Evolutionary conservation across 768 basidiomycete genomes (phyloP), one percentile per base, ranked within the genome.

Genomic region (Lentinula aciculospora): DNA sequence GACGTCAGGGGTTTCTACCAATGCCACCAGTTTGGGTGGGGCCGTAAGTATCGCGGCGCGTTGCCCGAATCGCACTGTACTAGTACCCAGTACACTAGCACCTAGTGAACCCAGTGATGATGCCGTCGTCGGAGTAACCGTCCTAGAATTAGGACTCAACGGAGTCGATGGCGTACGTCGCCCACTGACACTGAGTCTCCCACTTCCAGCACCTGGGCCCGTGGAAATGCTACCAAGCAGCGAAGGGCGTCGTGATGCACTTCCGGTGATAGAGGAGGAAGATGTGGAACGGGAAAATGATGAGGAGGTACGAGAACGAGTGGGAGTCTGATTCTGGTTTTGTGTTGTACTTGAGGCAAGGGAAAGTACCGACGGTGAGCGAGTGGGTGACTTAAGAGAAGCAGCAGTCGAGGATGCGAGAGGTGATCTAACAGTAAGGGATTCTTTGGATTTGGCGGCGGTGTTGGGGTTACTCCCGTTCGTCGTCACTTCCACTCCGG

Each of bases 1-100:
- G 8, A 93, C 86, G 67, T 94, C 93, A 0, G 92, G 90, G 9
- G 90, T 93, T 69, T 89, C 89, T 17, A 94, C 86, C 29, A 94
- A 74, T 3, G 87, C 90, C 17, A 94, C 81, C 28, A 94, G 72
- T 66, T 85, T 85, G 15, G 93, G 92, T n/a, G 91, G 88, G 15
- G 88, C 88, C 10, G 88, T 91, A 70, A 93, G 71, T 44, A 89
- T 84, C 13, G 89, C 84, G 0, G 89, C 88, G 13, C 87, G 77
- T 27, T 53, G 51, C 0, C 89, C 88, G 61, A 79, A 87, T 28
- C 81, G 71, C 17, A 83, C 67, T 0, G 79, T 63, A 62, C 82
- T 81, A 32, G 66, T 65, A 53, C 47, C 54, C 15, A 51, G 49
- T 17, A 46, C 71, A 62, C 46, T 65, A 10, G 65, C 63, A n/a